Conservation (phyloP, 805 yeast genomes). For the Candida coleopterorum region DNA sequence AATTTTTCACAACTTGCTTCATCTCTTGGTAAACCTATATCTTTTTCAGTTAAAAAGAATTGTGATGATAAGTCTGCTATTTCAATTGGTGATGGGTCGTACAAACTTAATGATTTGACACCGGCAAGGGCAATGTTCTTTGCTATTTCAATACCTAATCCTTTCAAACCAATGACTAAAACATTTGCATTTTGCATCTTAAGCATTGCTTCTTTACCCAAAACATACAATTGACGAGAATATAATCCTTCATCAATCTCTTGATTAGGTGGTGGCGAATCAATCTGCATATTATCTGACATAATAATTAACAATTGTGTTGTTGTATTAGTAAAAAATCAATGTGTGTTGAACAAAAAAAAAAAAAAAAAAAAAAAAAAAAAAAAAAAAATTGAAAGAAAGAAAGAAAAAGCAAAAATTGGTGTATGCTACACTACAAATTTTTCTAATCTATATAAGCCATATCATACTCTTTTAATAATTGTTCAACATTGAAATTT, state of each 20-base stretch:
- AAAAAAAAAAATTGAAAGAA: too few relatives aligned
- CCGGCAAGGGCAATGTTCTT: constrained; percentile 97
- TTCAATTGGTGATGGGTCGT: constrained; percentile 70
- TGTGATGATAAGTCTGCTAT: constrained; percentile 81
- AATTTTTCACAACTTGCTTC: constrained; percentile 60
- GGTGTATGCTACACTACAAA: not conserved
- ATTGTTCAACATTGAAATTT: constrained; percentile 8
- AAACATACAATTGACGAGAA: constrained; percentile 93
- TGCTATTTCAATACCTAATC: constrained; percentile 94
- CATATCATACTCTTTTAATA: constrained; percentile 9
- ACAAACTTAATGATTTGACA: constrained; percentile 82
- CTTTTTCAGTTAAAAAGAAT: constrained; percentile 68
- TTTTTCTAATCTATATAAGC: constrained; percentile 5
- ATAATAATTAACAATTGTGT: constrained; percentile 6
- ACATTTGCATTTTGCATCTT: constrained; percentile 93
- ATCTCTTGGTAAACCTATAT: constrained; percentile 79
- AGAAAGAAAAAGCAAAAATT: constrained; percentile 1
- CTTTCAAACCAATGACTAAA: constrained; percentile 84
- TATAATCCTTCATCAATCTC: constrained; percentile 89
- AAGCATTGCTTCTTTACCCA: constrained; percentile 98
- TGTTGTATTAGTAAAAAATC: too few relatives aligned
- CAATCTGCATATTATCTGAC: constrained; percentile 35
- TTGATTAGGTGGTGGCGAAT: constrained; percentile 32
- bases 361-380: too few relatives aligned
- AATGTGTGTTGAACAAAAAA: too few relatives aligned